Evolutionary conservation across 2,329 filamentous ascomycete species (phyloP).

Genomic region (Xylariaceae sp.): DNA sequence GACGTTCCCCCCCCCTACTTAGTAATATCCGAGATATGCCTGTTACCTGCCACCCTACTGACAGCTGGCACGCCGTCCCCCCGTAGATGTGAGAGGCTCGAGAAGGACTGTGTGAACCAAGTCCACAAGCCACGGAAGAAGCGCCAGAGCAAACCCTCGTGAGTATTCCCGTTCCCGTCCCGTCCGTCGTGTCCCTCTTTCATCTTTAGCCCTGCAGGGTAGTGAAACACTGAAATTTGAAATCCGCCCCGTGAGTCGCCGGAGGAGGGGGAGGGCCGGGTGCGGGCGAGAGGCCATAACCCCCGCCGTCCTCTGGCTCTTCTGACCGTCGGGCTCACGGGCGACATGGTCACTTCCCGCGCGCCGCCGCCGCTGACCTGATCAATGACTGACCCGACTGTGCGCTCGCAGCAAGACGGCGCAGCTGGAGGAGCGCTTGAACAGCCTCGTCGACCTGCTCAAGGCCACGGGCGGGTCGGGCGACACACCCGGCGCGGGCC

Average conservation of each 20-base stretch:
- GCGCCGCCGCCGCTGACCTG: too few relatives aligned
- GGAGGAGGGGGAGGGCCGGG: too few relatives aligned
- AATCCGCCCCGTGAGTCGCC: too few relatives aligned
- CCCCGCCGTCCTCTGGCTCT: too few relatives aligned
- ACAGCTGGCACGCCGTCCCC: conserved; percentile 1
- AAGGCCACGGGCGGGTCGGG: conserved; percentile 29
- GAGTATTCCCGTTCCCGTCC: conserved; percentile 21
- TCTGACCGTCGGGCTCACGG: too few relatives aligned
- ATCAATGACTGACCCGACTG: too few relatives aligned
- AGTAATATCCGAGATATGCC: too few relatives aligned
- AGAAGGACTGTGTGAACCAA: conserved; percentile 40
- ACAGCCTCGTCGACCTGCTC: conserved; percentile 41
- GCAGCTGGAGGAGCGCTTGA: conserved; percentile 41
- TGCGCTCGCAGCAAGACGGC: conserved; percentile 34
- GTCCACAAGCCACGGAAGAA: conserved; percentile 44
- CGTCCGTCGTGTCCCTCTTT: not conserved
- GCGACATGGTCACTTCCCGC: too few relatives aligned
- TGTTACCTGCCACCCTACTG: not conserved
- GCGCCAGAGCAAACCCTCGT: conserved; percentile 43
- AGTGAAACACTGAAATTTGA: too few relatives aligned
- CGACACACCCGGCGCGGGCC: conserved; percentile 8
- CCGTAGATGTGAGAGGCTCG: conserved; percentile 40
- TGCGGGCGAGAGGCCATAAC: too few relatives aligned
- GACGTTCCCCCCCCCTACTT: too few relatives aligned
- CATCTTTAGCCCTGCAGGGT: too few relatives aligned